These are phyloP conservation scores for Hyaloscypha hepaticicola DNA, from an alignment of 495 filamentous ascomycete genomes.

Conservation along the genomic window DNA sequence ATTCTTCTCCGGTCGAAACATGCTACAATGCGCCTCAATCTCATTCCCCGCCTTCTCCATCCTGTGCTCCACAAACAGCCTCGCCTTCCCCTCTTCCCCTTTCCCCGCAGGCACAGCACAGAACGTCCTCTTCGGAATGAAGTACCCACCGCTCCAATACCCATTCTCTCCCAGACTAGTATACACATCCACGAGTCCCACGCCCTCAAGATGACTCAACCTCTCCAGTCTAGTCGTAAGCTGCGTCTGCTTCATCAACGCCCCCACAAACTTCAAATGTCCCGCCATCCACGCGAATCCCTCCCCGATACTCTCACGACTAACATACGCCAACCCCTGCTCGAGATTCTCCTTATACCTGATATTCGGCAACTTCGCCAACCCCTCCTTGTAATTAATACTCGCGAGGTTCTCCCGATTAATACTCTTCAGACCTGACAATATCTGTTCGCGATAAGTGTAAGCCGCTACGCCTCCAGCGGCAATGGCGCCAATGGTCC, in stretches of 20 bases:
- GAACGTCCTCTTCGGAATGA: conserved; percentile 52
- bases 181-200: conserved; percentile 37
- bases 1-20: conserved; percentile 81
- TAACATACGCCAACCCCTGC: conserved; percentile 22
- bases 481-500: conserved; percentile 73
- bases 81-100: conserved; percentile 28
- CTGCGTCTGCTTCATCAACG: conserved; percentile 73
- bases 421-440: conserved; percentile 28
- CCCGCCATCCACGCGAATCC: conserved; percentile 69
- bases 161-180: conserved; percentile 50
- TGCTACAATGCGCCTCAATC: conserved; percentile 72
- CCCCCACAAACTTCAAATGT: conserved; percentile 91
- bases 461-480: conserved; percentile 87
- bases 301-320: conserved; percentile 35
- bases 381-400: conserved; percentile 11
- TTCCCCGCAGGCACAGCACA: conserved; percentile 42
- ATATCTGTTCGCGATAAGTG: conserved; percentile 75
- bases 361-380: conserved; percentile 7
- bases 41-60: conserved; percentile 58
- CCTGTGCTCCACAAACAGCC: conserved; percentile 5
- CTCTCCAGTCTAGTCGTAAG: conserved; percentile 54
- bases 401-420: conserved; percentile 6
- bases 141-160: conserved; percentile 52
- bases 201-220: conserved; percentile 21
- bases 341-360: conserved; percentile 10